Evolutionary conservation across 2,329 filamentous ascomycete genomes (phyloP), one percentile per base, ranked within the genome.

Genomic region (Cercospora sojina): DNA sequence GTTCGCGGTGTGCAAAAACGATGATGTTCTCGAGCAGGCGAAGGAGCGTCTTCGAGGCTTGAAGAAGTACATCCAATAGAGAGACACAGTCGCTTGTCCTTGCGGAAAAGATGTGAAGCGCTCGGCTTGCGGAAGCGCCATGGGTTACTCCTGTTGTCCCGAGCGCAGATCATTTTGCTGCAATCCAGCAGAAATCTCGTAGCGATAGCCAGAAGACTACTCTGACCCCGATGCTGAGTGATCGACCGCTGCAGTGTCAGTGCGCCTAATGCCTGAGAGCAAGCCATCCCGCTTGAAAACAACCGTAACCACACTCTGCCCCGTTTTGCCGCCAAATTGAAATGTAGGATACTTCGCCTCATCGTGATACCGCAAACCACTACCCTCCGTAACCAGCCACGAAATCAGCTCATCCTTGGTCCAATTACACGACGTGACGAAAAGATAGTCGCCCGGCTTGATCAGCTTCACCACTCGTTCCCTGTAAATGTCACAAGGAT

Each of bases 381-480:
- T 73, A 58, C 77, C 79, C 2, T 79, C 81, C 3, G 72, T 71
- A 59, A 85, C 87, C 76, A 98, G 95, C 93, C 94, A 98, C 16
- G 80, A 80, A 67, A 85, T 83, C 74, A 99, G 80, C 82, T 99
- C 95, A 47, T 88, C 86, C 81, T 95, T 93, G 1, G 94, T 98
- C 95, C 95, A 99, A 80, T 99, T 99, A 78, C 95, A 99, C 79
- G 93, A 97, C 63, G 95, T 98, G 62, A 99, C 87, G 67, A 97
- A 79, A 73, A 98, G 86, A 25, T 92, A 83, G 0, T 92, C 92
- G 1, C 89, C 90, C 0, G 80, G 81, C 72, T 87, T 88, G 60
- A 98, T 85, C 69, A 98, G 83, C 29, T 79, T 80, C 68, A 89
- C 81, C 32, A 94, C 88, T 61, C 87, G 86, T 56, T 85, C 83